Percentiles rank a stretch among this genome's conserved stretches.
phyloP scores from a whole-genome alignment of 441 rosid species.

The Populus trichocarpa region DNA sequence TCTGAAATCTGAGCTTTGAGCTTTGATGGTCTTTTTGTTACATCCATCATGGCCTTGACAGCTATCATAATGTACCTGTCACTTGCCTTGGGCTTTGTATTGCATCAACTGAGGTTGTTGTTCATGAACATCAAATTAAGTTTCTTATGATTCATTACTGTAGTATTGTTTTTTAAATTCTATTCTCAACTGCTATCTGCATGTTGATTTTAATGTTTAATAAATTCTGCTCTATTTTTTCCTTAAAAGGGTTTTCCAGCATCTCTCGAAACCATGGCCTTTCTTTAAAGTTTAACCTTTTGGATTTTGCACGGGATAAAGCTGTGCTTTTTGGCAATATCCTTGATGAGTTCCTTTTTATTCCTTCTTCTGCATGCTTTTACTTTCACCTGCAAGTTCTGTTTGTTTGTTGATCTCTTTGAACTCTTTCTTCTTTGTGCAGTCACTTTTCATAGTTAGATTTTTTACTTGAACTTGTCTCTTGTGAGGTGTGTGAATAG shows the following conservation, averaged over 20 bases:
- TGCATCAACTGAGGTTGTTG: constrained; percentile 29
- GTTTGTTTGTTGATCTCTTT: constrained; percentile 18
- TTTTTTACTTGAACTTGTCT: background rate
- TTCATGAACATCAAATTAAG: constrained; percentile 14
- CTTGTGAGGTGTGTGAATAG: constrained; percentile 22
- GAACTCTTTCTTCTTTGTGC: background rate
- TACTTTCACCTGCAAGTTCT: constrained; percentile 14
- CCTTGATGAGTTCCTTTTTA: constrained; percentile 13
- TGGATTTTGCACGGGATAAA: constrained; percentile 13
- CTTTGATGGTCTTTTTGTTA: constrained; percentile 28
- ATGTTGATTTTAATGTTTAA: constrained; percentile 14
- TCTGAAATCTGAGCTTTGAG: constrained; percentile 17
- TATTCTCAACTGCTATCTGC: background rate
- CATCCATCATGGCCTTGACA: constrained; percentile 42
- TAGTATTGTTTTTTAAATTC: background rate
- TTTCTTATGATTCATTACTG: background rate
- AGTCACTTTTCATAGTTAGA: background rate
- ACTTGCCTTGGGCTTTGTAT: constrained; percentile 36
- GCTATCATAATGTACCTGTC: constrained; percentile 30
- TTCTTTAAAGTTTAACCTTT: constrained; percentile 8
- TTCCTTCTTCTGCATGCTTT: constrained; percentile 14
- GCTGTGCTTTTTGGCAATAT: background rate
- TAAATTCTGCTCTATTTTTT: constrained; percentile 17
- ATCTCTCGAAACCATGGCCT: constrained; percentile 13
- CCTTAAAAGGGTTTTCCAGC: too few relatives aligned